Conservation (phyloP, 345 rosid species). For the Citrus reticulata region DNA sequence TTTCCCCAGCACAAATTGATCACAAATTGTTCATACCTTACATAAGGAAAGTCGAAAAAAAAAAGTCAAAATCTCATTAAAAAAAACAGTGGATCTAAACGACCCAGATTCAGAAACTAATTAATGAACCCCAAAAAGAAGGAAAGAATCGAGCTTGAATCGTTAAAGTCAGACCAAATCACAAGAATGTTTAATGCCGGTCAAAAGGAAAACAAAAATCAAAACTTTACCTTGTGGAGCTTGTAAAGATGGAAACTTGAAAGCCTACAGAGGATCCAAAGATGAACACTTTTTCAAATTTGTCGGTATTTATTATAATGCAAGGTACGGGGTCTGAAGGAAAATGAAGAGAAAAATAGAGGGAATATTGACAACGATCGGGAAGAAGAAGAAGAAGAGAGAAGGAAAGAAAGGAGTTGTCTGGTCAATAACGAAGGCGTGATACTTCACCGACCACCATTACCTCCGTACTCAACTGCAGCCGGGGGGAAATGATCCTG, state of each 20-base stretch:
- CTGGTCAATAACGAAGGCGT: constrained; percentile 26
- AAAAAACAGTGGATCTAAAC: constrained; percentile 4
- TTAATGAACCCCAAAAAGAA: neutral
- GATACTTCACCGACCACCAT: constrained; percentile 30
- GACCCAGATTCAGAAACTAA: neutral
- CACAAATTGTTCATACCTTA: neutral
- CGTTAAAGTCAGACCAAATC: neutral
- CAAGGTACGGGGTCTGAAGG: no score
- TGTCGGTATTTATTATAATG: neutral
- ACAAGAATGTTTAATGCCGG: neutral
- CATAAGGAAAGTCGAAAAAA: neutral
- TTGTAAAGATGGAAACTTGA: neutral
- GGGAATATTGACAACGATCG: neutral
- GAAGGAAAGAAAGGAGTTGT: constrained; percentile 4
- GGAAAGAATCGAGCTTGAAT: neutral
- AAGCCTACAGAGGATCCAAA: neutral
- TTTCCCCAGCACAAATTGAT: neutral
- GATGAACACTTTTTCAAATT: neutral
- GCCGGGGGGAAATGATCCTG: constrained; percentile 1
- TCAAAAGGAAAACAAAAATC: neutral
- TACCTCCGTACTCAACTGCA: constrained; percentile 8
- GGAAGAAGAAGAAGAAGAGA: neutral
- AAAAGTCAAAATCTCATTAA: neutral
- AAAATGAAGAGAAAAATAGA: neutral
- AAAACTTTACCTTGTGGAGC: neutral